Percentiles rank a stretch among this genome's conserved stretches.
phyloP scores from a whole-genome alignment of 1,284 basidiomycete species.

The Fomitopsis pinicola region DNA sequence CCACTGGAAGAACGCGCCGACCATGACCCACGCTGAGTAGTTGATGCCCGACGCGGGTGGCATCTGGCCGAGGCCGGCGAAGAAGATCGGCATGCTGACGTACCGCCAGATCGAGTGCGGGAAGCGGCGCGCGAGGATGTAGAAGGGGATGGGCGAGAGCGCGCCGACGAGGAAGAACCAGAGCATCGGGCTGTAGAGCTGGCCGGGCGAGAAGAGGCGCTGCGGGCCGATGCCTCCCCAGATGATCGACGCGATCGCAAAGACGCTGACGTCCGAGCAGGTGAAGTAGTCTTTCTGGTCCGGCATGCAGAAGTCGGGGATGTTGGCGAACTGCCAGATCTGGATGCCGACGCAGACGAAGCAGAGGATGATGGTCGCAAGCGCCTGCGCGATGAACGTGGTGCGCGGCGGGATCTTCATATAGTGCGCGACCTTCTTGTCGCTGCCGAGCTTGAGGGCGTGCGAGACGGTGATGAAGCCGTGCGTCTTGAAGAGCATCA shows the following conservation, averaged over 20 bases:
- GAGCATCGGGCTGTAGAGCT: slow-evolving; percentile 53
- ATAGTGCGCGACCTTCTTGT: slow-evolving; percentile 80
- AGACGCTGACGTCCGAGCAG: slow-evolving; percentile 62
- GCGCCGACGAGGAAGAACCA: slow-evolving; percentile 80
- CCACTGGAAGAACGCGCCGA: slow-evolving; percentile 80
- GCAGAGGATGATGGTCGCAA: slow-evolving; percentile 57
- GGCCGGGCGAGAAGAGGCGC: slow-evolving; percentile 65
- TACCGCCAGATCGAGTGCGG: slow-evolving; percentile 76
- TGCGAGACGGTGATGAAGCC: slow-evolving; percentile 63
- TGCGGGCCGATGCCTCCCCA: slow-evolving; percentile 80
- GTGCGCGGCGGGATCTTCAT: slow-evolving; percentile 81
- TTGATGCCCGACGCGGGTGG: slow-evolving; percentile 88
- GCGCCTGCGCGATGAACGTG: slow-evolving; percentile 71
- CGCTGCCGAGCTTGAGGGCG: slow-evolving; percentile 55
- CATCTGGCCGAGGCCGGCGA: slow-evolving; percentile 58
- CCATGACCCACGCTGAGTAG: slow-evolving; percentile 59
- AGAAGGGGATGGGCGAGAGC: slow-evolving; percentile 74
- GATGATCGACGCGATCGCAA: slow-evolving; percentile 68
- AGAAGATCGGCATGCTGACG: slow-evolving; percentile 77
- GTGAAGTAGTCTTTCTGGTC: slow-evolving; percentile 58
- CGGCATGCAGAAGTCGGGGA: slow-evolving; percentile 68
- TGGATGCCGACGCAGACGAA: slow-evolving; percentile 63
- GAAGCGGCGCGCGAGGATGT: slow-evolving; percentile 72
- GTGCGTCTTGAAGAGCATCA: slow-evolving; percentile 79
- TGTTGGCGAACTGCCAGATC: slow-evolving; percentile 70